Conservation (phyloP, 2,329 filamentous ascomycete species). For the Fulvia fulva region DNA sequence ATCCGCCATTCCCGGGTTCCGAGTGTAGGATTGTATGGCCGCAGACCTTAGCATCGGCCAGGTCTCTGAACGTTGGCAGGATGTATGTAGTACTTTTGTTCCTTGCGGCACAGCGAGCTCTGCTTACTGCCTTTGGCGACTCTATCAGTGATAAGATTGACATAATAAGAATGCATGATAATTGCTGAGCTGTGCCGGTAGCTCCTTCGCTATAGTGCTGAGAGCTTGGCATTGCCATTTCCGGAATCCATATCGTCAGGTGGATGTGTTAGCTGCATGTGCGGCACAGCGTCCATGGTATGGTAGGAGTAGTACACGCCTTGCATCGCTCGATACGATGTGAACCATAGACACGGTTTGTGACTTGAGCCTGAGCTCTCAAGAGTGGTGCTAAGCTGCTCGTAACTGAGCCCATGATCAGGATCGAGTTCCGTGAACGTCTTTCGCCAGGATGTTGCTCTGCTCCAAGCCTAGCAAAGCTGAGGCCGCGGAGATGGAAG, state of each 20-base stretch:
- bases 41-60: not conserved
- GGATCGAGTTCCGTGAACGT: not conserved
- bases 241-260: not conserved
- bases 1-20: not conserved
- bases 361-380: not conserved
- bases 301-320: not conserved
- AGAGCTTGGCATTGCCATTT: not conserved
- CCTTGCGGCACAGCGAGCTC: not conserved
- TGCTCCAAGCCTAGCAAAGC: not conserved
- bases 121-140: not conserved
- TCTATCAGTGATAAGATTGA: not conserved
- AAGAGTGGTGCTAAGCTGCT: not conserved
- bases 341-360: not conserved
- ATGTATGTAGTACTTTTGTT: not conserved
- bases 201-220: not conserved
- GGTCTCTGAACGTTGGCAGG: not conserved
- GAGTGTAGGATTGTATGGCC: not conserved
- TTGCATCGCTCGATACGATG: not conserved
- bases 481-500: not conserved
- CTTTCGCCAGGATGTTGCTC: no score
- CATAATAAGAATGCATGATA: not conserved
- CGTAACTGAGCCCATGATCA: no score
- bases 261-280: not conserved
- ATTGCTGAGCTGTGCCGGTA: not conserved
- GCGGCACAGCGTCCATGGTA: not conserved